Evolutionary conservation across 805 yeast species (phyloP), one percentile per base, ranked within the genome.

Genomic region (Hanseniaspora opuntiae): DNA sequence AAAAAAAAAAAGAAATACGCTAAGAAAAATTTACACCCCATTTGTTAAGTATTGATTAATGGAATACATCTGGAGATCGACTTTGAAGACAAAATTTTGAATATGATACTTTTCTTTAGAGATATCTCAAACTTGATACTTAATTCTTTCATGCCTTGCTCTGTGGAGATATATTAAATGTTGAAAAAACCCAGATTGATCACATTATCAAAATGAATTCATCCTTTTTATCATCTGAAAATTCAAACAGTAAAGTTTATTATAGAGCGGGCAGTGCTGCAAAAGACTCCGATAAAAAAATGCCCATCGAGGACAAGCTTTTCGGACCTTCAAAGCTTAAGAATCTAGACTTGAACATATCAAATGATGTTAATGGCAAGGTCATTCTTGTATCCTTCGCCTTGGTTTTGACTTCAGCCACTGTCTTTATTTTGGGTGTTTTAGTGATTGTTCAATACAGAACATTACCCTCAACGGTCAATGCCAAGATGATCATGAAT

Each of bases 341-440:
- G 40, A 55, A 60, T 7, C 28, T 44, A 11, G 28, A 44, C 11
- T 11, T 44, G 11, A 44, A 32, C 7, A 9, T 28, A 16, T n/a
- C 37, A 5, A 56, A 60, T 19, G 47, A 42, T 3, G 47, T 61
- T 3, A 58, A 65, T 3, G 52, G 56, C 24, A 61, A 60, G 22
- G 38, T 68, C n/a, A 44, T 62, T 20, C 19, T 60, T 9, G 65
- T 67, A 9, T 65, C 65, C 17, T 17, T 60, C 8, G 37, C 62
- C 16, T 46, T 64, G 9, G 65, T 64, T 3, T 10, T 65, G 4
- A 52, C 65, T n/a, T 61, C 64, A 19, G 56, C 59, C 7, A 12
- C 63, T 10, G 65, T 66, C 37, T 67, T 69, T 57, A 55, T 68
- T 3, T 58, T 69, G 17, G 70, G 69, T 12, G 67, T 68, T 7